Evolutionary conservation across 1,284 basidiomycete genomes (phyloP).

Genomic region (Apiotrichum laibachii): DNA sequence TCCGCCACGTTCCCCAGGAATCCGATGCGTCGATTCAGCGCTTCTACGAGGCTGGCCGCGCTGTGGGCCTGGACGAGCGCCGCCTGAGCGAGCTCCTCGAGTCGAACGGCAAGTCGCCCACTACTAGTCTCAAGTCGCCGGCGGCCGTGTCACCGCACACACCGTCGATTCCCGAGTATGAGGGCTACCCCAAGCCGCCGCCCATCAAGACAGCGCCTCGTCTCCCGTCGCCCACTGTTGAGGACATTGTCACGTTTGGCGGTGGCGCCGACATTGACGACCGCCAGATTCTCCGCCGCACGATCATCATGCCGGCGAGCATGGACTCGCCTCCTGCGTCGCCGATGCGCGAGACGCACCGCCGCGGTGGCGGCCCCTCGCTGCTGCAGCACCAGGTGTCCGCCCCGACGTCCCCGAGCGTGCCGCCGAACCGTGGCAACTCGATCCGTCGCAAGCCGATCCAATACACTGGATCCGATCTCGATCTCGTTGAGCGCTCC

Average conservation of each 20-base stretch:
- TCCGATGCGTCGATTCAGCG: slow-evolving; percentile 17
- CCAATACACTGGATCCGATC: slow-evolving; percentile 38
- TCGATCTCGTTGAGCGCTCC: slow-evolving; percentile 29
- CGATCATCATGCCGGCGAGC: slow-evolving; percentile 29
- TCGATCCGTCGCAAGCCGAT: slow-evolving; percentile 43
- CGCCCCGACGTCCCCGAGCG: not conserved
- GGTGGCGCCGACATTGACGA: not conserved
- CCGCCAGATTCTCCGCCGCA: slow-evolving; percentile 32
- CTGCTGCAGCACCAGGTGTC: slow-evolving; percentile 12
- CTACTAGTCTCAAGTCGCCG: not conserved
- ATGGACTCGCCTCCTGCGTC: slow-evolving; percentile 19
- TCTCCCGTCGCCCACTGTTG: slow-evolving; percentile 14
- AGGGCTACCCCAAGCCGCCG: not conserved
- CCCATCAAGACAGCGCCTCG: not conserved
- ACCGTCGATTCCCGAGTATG: slow-evolving; percentile 1
- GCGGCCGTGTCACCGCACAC: slow-evolving; percentile 10
- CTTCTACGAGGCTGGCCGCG: slow-evolving; percentile 42
- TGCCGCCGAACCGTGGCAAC: slow-evolving; percentile 14
- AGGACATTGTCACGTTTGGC: slow-evolving; percentile 12
- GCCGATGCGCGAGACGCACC: not conserved
- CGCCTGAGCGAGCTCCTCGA: slow-evolving; percentile 39
- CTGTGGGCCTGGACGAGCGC: slow-evolving; percentile 36
- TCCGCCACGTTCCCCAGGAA: not conserved
- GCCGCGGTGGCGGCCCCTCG: not conserved
- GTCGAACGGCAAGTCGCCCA: slow-evolving; percentile 25